A percentile compares a stretch with the other conserved stretches of the same genome.
Conservation (phyloP, 2,329 filamentous ascomycete species). For the Pyrenochaeta sp. region DNA sequence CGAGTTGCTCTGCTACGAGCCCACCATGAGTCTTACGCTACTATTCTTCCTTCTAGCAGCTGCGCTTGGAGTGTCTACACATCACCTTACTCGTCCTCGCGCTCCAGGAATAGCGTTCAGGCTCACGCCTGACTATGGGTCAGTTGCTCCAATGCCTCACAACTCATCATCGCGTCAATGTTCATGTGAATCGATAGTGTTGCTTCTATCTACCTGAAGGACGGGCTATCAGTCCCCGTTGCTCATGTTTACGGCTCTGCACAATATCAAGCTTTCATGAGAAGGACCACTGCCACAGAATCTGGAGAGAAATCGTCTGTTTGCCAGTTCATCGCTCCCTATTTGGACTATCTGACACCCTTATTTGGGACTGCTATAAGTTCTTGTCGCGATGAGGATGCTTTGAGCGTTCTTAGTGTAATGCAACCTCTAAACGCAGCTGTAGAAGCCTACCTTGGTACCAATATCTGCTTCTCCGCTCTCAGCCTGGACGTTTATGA, state of each 20-base stretch:
- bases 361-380: conserved; percentile 4
- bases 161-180: no score
- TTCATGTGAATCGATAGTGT: conserved; percentile 11
- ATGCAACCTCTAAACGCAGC: conserved; percentile 13
- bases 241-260: conserved; percentile 15
- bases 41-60: no score
- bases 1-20: no score
- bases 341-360: conserved; percentile 7
- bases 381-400: conserved; percentile 13
- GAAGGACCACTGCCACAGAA: conserved; percentile 6
- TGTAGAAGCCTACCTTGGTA: conserved; percentile 18
- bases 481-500: conserved; percentile 6
- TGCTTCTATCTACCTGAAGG: conserved; percentile 15
- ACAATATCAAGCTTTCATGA: conserved; percentile 20
- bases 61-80: conserved; percentile 2
- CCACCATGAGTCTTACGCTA: no score
- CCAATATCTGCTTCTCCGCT: conserved; percentile 16
- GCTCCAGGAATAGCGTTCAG: conserved; percentile 17
- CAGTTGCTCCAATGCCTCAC: conserved; percentile 5
- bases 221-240: conserved; percentile 13
- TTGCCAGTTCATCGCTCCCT: conserved; percentile 10
- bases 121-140: conserved; percentile 21
- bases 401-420: conserved; percentile 7
- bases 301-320: conserved; percentile 2
- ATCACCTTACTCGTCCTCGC: conserved; percentile 5